These are phyloP conservation scores for Alternaria novae-zelandiae DNA, from an alignment of 2,329 filamentous ascomycete genomes.

Conservation along the genomic window DNA sequence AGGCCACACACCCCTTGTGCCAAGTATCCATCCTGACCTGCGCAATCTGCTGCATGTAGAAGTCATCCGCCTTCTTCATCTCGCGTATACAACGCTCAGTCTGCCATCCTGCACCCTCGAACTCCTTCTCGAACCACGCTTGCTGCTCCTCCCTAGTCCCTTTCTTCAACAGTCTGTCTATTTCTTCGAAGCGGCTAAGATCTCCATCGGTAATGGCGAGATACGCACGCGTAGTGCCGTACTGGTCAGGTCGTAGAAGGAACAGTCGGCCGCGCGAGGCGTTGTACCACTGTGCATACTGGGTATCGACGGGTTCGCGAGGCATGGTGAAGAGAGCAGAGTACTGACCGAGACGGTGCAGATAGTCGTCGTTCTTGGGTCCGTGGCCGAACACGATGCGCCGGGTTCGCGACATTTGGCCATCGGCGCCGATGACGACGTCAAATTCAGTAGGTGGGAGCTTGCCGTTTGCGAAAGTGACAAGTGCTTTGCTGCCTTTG, in stretches of 20 bases:
- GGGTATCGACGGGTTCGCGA: slow-evolving; percentile 20
- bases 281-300: slow-evolving; percentile 37
- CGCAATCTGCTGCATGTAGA: slow-evolving; percentile 54
- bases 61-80: slow-evolving; percentile 51
- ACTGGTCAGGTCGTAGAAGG: slow-evolving; percentile 31
- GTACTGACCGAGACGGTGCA: slow-evolving; percentile 33
- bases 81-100: slow-evolving; percentile 45
- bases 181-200: slow-evolving; percentile 25
- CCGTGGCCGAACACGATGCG: slow-evolving; percentile 27
- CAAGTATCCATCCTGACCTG: slow-evolving; percentile 48
- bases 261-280: slow-evolving; percentile 28
- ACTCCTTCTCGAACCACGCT: slow-evolving; percentile 33
- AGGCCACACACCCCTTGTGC: slow-evolving; percentile 41
- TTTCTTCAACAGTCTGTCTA: slow-evolving; percentile 19
- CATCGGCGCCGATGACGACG: slow-evolving; percentile 41
- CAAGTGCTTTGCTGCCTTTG: slow-evolving; percentile 40
- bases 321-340: slow-evolving; percentile 43
- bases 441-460: slow-evolving; percentile 23
- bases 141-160: slow-evolving; percentile 28
- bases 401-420: slow-evolving; percentile 38
- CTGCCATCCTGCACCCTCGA: slow-evolving; percentile 49
- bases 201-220: slow-evolving; percentile 24
- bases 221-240: slow-evolving; percentile 27
- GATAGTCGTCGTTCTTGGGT: slow-evolving; percentile 25
- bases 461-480: slow-evolving; percentile 47